Percentiles rank a stretch among this genome's conserved stretches.
Evolutionary conservation across 805 yeast species (phyloP).

Genomic region (Myxozyma monticola): DNA sequence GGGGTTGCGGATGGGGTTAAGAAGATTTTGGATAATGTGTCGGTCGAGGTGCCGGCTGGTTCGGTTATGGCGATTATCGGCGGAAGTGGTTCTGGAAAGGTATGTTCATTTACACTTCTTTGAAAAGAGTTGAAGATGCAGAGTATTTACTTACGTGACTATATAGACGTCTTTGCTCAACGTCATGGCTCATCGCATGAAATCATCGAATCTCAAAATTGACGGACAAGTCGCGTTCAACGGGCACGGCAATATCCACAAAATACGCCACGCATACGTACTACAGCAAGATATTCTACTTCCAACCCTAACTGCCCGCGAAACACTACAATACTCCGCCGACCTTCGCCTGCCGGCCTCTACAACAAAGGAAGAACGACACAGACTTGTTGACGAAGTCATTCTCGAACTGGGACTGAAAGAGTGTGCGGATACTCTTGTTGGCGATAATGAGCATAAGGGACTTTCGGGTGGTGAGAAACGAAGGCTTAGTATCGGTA

Average conservation of each 20-base stretch:
- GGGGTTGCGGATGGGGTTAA: constrained; percentile 29
- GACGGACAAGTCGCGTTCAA: constrained; percentile 37
- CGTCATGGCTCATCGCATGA: constrained; percentile 41
- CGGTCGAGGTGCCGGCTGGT: constrained; percentile 61
- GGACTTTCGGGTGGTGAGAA: constrained; percentile 86
- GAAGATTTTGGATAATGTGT: constrained; percentile 50
- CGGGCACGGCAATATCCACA: constrained; percentile 33
- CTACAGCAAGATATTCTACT: constrained; percentile 73
- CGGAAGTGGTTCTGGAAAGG: constrained; percentile 82
- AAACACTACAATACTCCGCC: constrained; percentile 69
- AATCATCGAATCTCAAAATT: constrained; percentile 28
- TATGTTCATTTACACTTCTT: neutral
- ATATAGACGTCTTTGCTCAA: constrained; percentile 69
- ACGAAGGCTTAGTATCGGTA: constrained; percentile 72
- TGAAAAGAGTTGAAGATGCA: neutral
- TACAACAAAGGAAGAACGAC: constrained; percentile 48
- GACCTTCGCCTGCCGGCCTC: constrained; percentile 60
- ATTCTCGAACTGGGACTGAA: constrained; percentile 64
- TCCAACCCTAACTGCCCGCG: constrained; percentile 71
- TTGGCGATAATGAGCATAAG: constrained; percentile 53
- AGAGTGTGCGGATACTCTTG: constrained; percentile 60
- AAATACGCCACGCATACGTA: constrained; percentile 58
- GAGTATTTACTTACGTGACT: neutral
- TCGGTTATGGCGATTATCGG: constrained; percentile 79
- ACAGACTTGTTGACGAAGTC: constrained; percentile 56